These are phyloP conservation scores for Penicillium capsulatum DNA, from an alignment of 2,329 filamentous ascomycete genomes.

Conservation along the genomic window DNA sequence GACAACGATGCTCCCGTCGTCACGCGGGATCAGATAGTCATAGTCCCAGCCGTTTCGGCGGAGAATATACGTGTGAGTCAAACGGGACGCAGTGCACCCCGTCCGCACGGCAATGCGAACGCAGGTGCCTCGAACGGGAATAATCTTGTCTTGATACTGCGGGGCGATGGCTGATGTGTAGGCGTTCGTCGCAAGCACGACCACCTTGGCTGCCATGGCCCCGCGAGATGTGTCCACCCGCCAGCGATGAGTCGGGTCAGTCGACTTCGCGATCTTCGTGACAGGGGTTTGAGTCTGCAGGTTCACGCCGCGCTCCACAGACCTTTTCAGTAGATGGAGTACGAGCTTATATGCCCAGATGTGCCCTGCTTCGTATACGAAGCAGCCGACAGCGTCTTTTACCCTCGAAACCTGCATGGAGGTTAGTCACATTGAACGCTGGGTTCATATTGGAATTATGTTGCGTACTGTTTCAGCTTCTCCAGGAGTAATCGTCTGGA, in stretches of 20 bases:
- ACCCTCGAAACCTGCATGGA: constrained; percentile 32
- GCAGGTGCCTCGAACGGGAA: constrained; percentile 64
- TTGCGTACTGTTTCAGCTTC: too few species aligned
- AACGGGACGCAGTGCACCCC: constrained; percentile 21
- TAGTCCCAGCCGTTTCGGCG: constrained; percentile 56
- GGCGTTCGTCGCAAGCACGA: constrained; percentile 77
- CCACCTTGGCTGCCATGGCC: constrained; percentile 55
- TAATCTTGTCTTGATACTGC: constrained; percentile 63
- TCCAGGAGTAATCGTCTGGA: too few species aligned
- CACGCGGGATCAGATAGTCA: constrained; percentile 63
- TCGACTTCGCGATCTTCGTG: constrained; percentile 23
- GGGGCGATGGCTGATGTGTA: constrained; percentile 76
- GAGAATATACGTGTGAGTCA: constrained; percentile 56
- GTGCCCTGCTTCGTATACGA: constrained; percentile 31
- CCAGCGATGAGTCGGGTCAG: constrained; percentile 45
- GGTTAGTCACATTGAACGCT: too few species aligned
- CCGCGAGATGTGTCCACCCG: constrained; percentile 65
- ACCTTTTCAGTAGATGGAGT: constrained; percentile 63
- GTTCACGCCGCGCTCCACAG: constrained; percentile 46
- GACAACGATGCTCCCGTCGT: constrained; percentile 54
- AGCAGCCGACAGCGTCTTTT: constrained; percentile 35
- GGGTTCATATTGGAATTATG: too few species aligned
- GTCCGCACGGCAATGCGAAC: constrained; percentile 30
- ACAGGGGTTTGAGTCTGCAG: constrained; percentile 53
- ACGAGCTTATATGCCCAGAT: constrained; percentile 74